These are phyloP conservation scores for Arthrobotrys megalospora DNA, from an alignment of 2,329 filamentous ascomycete genomes.

Conservation along the genomic window DNA sequence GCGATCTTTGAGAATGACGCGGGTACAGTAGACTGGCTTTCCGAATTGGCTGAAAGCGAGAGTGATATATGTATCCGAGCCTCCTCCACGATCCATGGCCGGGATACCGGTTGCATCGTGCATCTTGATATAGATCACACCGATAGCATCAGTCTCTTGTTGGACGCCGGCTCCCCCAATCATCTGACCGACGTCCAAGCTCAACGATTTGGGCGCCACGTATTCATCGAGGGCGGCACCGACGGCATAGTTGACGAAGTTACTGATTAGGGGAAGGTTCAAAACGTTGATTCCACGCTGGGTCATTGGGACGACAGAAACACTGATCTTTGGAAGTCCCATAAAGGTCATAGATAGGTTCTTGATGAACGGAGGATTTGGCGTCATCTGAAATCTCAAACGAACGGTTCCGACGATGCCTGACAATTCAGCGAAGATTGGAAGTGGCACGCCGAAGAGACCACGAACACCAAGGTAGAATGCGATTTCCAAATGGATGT, in stretches of 20 bases:
- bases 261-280: constrained; percentile 91
- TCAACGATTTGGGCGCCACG: constrained; percentile 91
- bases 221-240: constrained; percentile 89
- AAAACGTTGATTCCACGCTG: constrained; percentile 90
- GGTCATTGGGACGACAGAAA: constrained; percentile 87
- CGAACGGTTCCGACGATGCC: constrained; percentile 91
- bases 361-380: constrained; percentile 92
- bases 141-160: constrained; percentile 88
- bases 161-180: constrained; percentile 91
- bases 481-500: constrained; percentile 96
- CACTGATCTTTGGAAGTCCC: constrained; percentile 89
- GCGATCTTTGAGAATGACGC: constrained; percentile 77
- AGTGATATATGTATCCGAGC: constrained; percentile 95
- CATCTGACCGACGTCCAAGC: constrained; percentile 89
- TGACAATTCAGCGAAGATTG: constrained; percentile 81
- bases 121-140: constrained; percentile 92
- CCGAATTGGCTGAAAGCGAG: constrained; percentile 91
- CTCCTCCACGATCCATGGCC: constrained; percentile 92
- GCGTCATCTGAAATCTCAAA: constrained; percentile 85
- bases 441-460: constrained; percentile 88
- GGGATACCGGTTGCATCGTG: constrained; percentile 88
- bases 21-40: constrained; percentile 66
- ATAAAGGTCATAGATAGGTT: constrained; percentile 93
- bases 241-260: constrained; percentile 97
- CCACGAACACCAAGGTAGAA: constrained; percentile 94